A percentile compares a stretch with the other conserved stretches of the same genome.
phyloP scores from a whole-genome alignment of 1,284 basidiomycete genomes.

The Volvariella surrecta region DNA sequence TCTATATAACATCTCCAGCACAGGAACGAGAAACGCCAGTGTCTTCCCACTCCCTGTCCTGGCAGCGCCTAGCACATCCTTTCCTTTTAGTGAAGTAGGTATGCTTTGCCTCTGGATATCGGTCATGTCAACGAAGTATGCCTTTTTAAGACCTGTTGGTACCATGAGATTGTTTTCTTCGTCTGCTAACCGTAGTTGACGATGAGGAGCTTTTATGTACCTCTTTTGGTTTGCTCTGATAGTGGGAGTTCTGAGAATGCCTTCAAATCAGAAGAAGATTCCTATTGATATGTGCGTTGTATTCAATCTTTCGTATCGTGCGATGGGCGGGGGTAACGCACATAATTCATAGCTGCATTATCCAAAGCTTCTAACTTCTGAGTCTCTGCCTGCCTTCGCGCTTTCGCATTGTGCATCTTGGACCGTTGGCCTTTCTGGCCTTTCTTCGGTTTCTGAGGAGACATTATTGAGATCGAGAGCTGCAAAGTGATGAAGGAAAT shows the following conservation, averaged over 20 bases:
- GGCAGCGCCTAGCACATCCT: conserved; percentile 94
- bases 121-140: conserved; percentile 82
- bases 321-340: conserved; percentile 26
- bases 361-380: conserved; percentile 50
- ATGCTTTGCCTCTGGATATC: conserved; percentile 92
- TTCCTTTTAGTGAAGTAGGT: conserved; percentile 87
- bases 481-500: too few species aligned
- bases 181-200: conserved; percentile 9
- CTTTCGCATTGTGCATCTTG: conserved; percentile 21
- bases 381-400: conserved; percentile 40
- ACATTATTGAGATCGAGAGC: too few species aligned
- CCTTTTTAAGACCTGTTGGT: conserved; percentile 67
- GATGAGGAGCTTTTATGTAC: conserved; percentile 20
- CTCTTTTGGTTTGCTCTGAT: conserved; percentile 60
- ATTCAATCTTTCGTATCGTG: too few species aligned
- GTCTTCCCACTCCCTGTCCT: conserved; percentile 97
- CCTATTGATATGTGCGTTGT: conserved; percentile 28
- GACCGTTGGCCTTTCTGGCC: conserved; percentile 16
- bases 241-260: conserved; percentile 64
- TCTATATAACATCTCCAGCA: conserved; percentile 84
- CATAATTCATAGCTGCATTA: conserved; percentile 43
- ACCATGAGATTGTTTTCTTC: background rate
- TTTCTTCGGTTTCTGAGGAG: conserved; percentile 8
- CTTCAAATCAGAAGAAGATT: conserved; percentile 34
- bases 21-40: conserved; percentile 91